These are phyloP conservation scores for Grifola frondosa DNA, from an alignment of 1,284 basidiomycete genomes.

Conservation along the genomic window DNA sequence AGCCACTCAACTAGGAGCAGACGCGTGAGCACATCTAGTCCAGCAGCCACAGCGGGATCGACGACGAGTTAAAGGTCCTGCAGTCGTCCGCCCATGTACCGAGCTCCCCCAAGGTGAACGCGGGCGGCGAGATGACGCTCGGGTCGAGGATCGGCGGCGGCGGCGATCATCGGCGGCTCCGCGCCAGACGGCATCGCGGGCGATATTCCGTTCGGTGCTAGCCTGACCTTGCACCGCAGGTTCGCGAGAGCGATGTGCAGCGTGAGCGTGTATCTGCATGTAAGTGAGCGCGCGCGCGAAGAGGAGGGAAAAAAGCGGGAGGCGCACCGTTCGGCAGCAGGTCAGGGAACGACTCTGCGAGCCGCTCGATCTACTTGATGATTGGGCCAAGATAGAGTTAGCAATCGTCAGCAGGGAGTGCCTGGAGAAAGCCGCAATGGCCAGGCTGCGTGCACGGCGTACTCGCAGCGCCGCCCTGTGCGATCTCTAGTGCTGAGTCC, in stretches of 20 bases:
- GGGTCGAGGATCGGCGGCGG: constrained; percentile 56
- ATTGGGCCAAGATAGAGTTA: constrained; percentile 75
- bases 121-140: constrained; percentile 52
- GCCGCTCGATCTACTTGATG: constrained; percentile 77
- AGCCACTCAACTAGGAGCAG: constrained; percentile 5
- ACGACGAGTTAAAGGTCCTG: constrained; percentile 73
- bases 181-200: constrained; percentile 40
- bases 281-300: constrained; percentile 89
- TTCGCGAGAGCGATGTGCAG: constrained; percentile 89
- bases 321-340: constrained; percentile 91
- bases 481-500: constrained; percentile 6
- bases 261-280: constrained; percentile 90
- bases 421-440: constrained; percentile 89
- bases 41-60: constrained; percentile 79
- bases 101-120: constrained; percentile 79
- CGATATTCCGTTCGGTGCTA: constrained; percentile 53
- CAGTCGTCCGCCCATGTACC: constrained; percentile 75
- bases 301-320: constrained; percentile 84
- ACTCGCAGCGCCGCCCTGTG: constrained; percentile 75
- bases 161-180: constrained; percentile 15
- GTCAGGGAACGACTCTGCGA: constrained; percentile 79
- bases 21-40: constrained; percentile 54
- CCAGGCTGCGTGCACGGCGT: constrained; percentile 90
- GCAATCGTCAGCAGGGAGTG: constrained; percentile 92
- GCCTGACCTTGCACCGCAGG: constrained; percentile 80